Base-by-base conservation (phyloP, 225 moss, liverwort and hornwort genomes). In the Asterella californica region DNA sequence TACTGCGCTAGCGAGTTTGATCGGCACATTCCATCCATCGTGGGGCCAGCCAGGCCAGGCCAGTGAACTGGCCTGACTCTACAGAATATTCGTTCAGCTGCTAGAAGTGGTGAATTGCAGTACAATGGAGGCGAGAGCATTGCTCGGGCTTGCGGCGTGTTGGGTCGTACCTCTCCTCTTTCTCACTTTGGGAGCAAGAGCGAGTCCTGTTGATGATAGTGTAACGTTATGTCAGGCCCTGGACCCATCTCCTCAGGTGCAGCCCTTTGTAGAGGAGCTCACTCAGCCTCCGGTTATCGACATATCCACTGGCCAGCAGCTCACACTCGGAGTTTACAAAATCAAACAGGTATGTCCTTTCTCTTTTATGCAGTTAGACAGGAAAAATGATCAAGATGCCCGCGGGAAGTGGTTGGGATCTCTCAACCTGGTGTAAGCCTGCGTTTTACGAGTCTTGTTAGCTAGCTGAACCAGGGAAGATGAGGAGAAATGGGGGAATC, bases 251-350 rank as follows among this genome's bases (percentile, higher is more conserved):
- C 78, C 78, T 1, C 34, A 29, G 15, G 48, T 78, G 46, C 33
- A 65, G 66, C 78, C 63, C 10, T 78, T 78, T 29, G 65, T 78
- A 25, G 78, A 78, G 30, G 78, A 78, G 62, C 78, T 78, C 46
- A 78, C 78, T 47, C 64, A 78, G 65, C 78, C 78, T 49, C 48
- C 63, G 17, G 65, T 48, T 15, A 78, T 65, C 9, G 78, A 78
- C 78, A 65, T 78, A 15, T 78, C 78, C 27, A 64, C 78, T 10
- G 78, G 78, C 18, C 5, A 32, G 48, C 78, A 64, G 27, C 46
- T 78, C 78, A 54, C 54, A 24, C 64, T 78, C 27, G 78, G 78
- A 46, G 78, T 37, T 17, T 78, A 78, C 30, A 78, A 78, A 37
- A 78, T 78, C 78, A 78, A 78, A 49, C 78, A 78, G 78, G 78